Base-by-base conservation (phyloP, 2,329 filamentous ascomycete species). In the Alternaria arborescens region DNA sequence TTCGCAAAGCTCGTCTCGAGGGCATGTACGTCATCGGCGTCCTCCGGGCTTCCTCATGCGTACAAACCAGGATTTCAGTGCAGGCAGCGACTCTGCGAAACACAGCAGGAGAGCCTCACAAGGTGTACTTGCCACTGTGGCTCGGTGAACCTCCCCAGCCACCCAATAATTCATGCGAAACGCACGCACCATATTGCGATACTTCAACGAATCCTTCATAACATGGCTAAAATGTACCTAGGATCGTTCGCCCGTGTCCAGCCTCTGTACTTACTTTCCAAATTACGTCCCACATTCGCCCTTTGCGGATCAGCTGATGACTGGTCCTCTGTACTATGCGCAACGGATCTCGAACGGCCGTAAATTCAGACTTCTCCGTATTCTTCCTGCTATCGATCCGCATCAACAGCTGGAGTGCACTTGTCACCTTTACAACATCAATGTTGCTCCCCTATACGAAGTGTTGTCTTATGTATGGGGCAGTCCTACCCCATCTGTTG, bases 401-500 rank as follows among this genome's bases (percentile, higher is more conserved):
- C 18, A 28, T 28, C 16, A 28, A 3, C 43, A 28, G 6, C 24
- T 46, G 2, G 24, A 51, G 16, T 51, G 47, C 10, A 12, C 10
- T 10, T 53, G 51, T 12, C 24, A 1, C 3, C 4, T 14, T 6
- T 53, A 28, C 51, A n/a, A 32, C 8, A 18, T 53, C 14, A 24
- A 32, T 32, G 5, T 24, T 2, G 50, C 50, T 5, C 50, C 60
- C 58, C 20, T 14, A 2, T 63, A 60, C 20, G 60, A 63, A 8
- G 56, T 60, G 1, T 41, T 65, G 24, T 65, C 62, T 26, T 26
- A 8, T 26, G 24, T 26, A 26, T 26, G 24, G 24, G 24, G 24
- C 24, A 26, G 24, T 26, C 2, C 24, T 2, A 2, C 24, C 2
- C 24, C 24, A 2, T 26, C 24, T 26, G 24, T 26, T 2, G 24